phyloP scores from a whole-genome alignment of 768 basidiomycete species.

The Tricholoma terreum region DNA sequence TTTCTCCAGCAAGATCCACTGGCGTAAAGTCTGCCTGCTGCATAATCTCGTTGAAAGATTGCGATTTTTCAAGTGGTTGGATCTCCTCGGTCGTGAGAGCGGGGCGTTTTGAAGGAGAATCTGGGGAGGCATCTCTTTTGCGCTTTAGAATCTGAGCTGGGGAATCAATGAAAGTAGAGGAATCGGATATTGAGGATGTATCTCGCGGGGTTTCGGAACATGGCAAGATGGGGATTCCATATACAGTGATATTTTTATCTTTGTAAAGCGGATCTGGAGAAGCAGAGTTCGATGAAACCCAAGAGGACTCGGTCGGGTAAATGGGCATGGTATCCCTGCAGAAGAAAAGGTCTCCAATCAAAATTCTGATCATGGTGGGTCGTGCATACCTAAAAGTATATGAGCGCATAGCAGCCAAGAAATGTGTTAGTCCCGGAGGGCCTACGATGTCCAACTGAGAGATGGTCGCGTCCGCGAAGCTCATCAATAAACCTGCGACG shows the following conservation, averaged over 20 bases:
- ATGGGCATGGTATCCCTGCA: constrained; percentile 53
- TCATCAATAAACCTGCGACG: constrained; percentile 68
- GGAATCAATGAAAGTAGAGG: neutral
- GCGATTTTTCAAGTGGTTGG: constrained; percentile 11
- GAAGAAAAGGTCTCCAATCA: neutral
- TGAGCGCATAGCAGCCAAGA: constrained; percentile 65
- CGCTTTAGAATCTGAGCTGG: constrained; percentile 36
- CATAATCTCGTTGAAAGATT: constrained; percentile 18
- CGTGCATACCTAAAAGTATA: constrained; percentile 61
- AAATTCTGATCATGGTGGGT: neutral
- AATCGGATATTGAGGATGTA: neutral
- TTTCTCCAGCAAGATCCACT: constrained; percentile 36
- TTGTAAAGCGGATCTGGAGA: constrained; percentile 46
- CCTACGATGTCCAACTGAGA: constrained; percentile 61
- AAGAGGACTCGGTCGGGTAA: constrained; percentile 41
- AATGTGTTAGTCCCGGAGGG: constrained; percentile 70
- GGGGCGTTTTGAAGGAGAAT: constrained; percentile 35
- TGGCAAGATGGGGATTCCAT: constrained; percentile 49
- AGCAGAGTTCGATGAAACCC: constrained; percentile 16
- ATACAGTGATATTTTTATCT: constrained; percentile 65
- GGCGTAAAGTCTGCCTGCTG: constrained; percentile 25
- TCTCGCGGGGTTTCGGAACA: neutral
- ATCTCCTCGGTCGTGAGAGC: neutral
- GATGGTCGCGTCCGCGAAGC: constrained; percentile 68
- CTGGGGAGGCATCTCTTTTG: constrained; percentile 40